Evolutionary conservation across 2,329 filamentous ascomycete genomes (phyloP).

Genomic region (Tolypocladium guangdongense): DNA sequence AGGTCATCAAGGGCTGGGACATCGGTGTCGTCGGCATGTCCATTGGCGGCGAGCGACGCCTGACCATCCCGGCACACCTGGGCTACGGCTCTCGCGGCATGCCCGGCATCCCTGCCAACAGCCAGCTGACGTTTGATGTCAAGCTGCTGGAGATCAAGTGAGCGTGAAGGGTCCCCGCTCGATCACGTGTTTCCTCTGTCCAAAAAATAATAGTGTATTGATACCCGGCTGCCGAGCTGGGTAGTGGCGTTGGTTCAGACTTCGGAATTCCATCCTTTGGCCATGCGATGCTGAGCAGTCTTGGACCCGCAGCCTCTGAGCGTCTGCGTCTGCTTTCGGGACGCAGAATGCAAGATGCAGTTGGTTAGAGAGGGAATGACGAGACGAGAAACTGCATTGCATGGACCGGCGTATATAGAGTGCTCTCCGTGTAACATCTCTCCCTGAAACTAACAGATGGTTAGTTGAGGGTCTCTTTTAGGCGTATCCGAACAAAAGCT

Average conservation of each 20-base stretch:
- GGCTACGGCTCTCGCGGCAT: conserved; percentile 80
- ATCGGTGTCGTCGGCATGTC: conserved; percentile 87
- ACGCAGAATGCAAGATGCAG: conserved; percentile 1
- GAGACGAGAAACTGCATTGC: conserved; percentile 2
- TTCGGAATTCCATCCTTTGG: conserved; percentile 10
- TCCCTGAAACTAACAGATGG: background rate
- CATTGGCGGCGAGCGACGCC: conserved; percentile 83
- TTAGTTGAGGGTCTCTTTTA: background rate
- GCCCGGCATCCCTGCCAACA: conserved; percentile 84
- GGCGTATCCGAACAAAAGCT: background rate
- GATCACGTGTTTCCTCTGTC: background rate
- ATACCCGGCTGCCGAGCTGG: conserved; percentile 3
- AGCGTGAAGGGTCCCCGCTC: conserved; percentile 11
- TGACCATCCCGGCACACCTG: conserved; percentile 77
- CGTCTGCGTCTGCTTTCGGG: conserved; percentile 6
- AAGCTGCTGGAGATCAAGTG: conserved; percentile 80
- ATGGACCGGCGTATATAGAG: conserved; percentile 2
- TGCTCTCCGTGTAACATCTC: conserved; percentile 1
- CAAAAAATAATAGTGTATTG: background rate
- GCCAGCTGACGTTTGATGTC: conserved; percentile 83
- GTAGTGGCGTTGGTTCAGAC: conserved; percentile 6
- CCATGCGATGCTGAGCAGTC: conserved; percentile 30
- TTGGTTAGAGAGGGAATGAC: conserved; percentile 2
- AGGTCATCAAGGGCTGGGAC: conserved; percentile 99
- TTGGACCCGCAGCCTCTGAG: conserved; percentile 35